These are phyloP conservation scores for Hawksworthiomyces lignivorus DNA, from an alignment of 2,329 filamentous ascomycete species.

Conservation along the genomic window DNA sequence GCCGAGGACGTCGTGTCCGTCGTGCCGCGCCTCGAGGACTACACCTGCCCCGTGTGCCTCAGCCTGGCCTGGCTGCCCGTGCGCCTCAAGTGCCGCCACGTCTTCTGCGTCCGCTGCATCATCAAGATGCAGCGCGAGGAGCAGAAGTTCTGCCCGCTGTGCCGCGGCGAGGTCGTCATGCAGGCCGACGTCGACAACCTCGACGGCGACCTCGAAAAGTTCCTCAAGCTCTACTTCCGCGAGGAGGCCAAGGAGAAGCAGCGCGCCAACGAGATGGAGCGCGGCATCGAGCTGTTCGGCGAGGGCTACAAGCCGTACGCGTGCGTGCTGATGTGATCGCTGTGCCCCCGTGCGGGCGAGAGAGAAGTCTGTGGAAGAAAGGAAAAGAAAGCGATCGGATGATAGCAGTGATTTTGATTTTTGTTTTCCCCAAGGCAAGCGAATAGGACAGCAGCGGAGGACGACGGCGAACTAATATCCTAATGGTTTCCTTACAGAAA, in stretches of 20 bases:
- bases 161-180: constrained; percentile 63
- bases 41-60: constrained; percentile 73
- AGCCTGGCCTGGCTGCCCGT: constrained; percentile 75
- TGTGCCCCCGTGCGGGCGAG: too few species aligned
- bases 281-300: constrained; percentile 66
- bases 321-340: constrained; percentile 60
- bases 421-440: too few species aligned
- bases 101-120: constrained; percentile 79
- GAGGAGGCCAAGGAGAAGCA: constrained; percentile 61
- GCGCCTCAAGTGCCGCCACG: constrained; percentile 64
- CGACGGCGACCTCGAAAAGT: constrained; percentile 59
- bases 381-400: too few species aligned
- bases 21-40: constrained; percentile 78
- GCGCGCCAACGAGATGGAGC: constrained; percentile 64
- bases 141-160: constrained; percentile 66
- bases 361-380: too few species aligned
- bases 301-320: constrained; percentile 52
- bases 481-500: too few species aligned
- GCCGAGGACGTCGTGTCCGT: constrained; percentile 63
- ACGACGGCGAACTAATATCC: too few species aligned
- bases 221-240: constrained; percentile 69
- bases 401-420: too few species aligned
- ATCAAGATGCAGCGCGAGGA: constrained; percentile 68
- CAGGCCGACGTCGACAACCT: constrained; percentile 63
- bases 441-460: too few species aligned